Percentiles rank a stretch among this genome's conserved stretches.
phyloP scores from a whole-genome alignment of 2,329 filamentous ascomycete genomes.

The Trichoderma oligosporum region DNA sequence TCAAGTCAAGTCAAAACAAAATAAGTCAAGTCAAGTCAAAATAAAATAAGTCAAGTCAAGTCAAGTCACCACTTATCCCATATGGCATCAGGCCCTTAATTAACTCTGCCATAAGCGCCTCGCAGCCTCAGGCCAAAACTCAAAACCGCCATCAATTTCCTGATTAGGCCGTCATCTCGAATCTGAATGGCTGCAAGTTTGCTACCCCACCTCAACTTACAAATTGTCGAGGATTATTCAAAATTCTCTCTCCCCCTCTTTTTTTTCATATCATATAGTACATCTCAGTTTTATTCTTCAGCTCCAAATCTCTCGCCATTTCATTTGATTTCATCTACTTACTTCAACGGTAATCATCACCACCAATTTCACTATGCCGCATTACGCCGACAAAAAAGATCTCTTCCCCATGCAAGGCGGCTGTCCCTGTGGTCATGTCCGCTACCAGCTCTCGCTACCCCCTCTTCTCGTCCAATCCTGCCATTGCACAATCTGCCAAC shows the following conservation, averaged over 20 bases:
- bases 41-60: no score
- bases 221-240: background rate
- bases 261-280: no score
- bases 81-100: no score
- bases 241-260: background rate
- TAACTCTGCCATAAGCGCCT: no score
- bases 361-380: slow-evolving; percentile 20
- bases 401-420: slow-evolving; percentile 41
- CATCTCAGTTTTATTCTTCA: no score
- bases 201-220: background rate
- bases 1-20: no score
- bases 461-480: slow-evolving; percentile 45
- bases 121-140: background rate
- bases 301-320: background rate
- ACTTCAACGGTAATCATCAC: background rate
- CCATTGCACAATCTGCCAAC: slow-evolving; percentile 46
- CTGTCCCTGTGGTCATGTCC: slow-evolving; percentile 66
- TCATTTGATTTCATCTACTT: background rate
- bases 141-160: background rate
- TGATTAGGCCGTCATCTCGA: slow-evolving; percentile 5
- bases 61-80: no score
- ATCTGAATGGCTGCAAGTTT: slow-evolving; percentile 9
- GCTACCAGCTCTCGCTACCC: slow-evolving; percentile 61
- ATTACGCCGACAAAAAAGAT: slow-evolving; percentile 27
- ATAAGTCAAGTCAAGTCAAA: no score